Evolutionary conservation across 2,329 filamentous ascomycete species (phyloP).

Genomic region (Trichoderma arundinaceum): DNA sequence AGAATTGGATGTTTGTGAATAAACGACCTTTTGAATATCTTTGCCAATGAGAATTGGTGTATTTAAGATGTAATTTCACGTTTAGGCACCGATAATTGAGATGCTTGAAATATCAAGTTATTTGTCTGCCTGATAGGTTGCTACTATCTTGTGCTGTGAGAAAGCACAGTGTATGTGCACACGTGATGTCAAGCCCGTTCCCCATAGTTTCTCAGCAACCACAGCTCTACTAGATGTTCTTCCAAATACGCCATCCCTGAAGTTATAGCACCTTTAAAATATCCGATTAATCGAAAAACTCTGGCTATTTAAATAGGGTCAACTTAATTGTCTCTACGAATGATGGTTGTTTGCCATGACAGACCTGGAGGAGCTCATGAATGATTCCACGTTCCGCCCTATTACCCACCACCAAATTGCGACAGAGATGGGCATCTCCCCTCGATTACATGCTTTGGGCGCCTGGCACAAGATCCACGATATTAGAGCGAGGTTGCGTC

Average conservation of each 20-base stretch:
- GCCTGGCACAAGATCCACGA: constrained; percentile 25
- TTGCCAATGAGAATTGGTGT: background rate
- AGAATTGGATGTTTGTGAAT: background rate
- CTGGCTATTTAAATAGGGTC: background rate
- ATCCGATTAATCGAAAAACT: background rate
- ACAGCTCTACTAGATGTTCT: background rate
- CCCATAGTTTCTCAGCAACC: constrained; percentile 16
- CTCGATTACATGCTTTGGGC: background rate
- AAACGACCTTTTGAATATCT: background rate
- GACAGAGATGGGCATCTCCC: background rate
- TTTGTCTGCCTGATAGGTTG: constrained; percentile 24
- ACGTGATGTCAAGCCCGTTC: constrained; percentile 31
- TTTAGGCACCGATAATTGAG: constrained; percentile 2
- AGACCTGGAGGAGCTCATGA: background rate
- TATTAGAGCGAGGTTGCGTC: constrained; percentile 30
- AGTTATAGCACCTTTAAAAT: background rate
- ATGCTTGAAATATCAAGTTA: background rate
- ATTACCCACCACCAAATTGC: background rate
- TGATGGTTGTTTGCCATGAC: background rate
- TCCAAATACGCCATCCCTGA: background rate
- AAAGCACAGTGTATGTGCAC: constrained; percentile 15
- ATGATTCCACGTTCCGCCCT: background rate
- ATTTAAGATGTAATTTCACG: background rate
- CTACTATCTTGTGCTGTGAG: constrained; percentile 16
- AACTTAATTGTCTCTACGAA: background rate